A percentile compares a stretch with the other conserved stretches of the same genome.
Conservation (phyloP, 805 yeast genomes). For the Cyberlindnera americana region DNA sequence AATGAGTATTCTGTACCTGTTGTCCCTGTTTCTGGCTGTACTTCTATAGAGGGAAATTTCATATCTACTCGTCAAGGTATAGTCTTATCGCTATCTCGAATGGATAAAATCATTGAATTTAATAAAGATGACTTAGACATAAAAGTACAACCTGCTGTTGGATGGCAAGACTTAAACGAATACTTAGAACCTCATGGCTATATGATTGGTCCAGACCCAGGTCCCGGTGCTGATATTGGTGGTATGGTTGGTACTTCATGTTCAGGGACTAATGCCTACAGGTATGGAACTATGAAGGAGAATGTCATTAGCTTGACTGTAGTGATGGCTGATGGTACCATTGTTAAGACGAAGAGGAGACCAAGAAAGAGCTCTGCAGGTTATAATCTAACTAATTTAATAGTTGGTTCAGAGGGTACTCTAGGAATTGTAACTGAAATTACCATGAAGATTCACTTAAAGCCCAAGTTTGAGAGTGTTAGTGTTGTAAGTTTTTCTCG, state of each 20-base stretch:
- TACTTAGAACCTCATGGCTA: slow-evolving; percentile 43
- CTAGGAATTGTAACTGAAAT: slow-evolving; percentile 75
- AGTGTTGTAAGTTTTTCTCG: slow-evolving; percentile 67
- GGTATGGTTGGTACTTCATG: slow-evolving; percentile 79
- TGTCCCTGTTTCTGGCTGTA: slow-evolving; percentile 59
- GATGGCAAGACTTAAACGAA: slow-evolving; percentile 67
- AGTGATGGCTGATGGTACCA: slow-evolving; percentile 74
- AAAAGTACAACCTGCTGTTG: slow-evolving; percentile 70
- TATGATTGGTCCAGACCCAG: slow-evolving; percentile 71
- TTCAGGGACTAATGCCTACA: slow-evolving; percentile 72
- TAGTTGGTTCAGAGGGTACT: slow-evolving; percentile 76
- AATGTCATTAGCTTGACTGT: slow-evolving; percentile 64
- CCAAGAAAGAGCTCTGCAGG: slow-evolving; percentile 70
- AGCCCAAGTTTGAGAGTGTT: slow-evolving; percentile 60
- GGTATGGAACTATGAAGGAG: slow-evolving; percentile 80
- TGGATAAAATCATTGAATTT: slow-evolving; percentile 54
- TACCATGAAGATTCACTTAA: slow-evolving; percentile 63
- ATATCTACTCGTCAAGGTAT: slow-evolving; percentile 59
- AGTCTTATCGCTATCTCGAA: slow-evolving; percentile 54
- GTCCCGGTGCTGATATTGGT: slow-evolving; percentile 74
- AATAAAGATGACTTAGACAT: slow-evolving; percentile 65
- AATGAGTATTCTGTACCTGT: slow-evolving; percentile 53
- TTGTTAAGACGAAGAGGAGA: slow-evolving; percentile 65
- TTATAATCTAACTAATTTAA: slow-evolving; percentile 65
- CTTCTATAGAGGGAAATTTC: slow-evolving; percentile 65